These are phyloP conservation scores for Sarcodon aspratus DNA, from an alignment of 768 basidiomycete genomes.

Conservation along the genomic window DNA sequence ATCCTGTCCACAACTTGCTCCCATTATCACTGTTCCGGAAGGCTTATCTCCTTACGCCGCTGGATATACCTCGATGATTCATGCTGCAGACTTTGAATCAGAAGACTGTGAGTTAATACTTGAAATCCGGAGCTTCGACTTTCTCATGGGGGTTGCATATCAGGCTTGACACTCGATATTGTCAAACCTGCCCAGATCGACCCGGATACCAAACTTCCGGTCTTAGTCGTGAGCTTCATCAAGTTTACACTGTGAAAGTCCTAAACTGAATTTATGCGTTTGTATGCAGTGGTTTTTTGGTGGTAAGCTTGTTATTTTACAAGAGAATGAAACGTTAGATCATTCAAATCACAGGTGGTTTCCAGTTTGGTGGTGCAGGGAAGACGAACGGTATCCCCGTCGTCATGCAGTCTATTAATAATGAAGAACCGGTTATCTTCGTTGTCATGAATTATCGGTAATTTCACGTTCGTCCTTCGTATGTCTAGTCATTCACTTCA, in stretches of 20 bases:
- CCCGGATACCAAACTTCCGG: conserved; percentile 33
- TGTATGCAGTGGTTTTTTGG: background rate
- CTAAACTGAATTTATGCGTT: background rate
- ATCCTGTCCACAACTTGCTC: conserved; percentile 34
- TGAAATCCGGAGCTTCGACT: background rate
- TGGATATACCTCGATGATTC: conserved; percentile 20
- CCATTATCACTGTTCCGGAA: conserved; percentile 22
- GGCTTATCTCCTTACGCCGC: conserved; percentile 23
- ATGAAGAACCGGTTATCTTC: conserved; percentile 34
- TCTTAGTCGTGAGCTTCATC: conserved; percentile 32
- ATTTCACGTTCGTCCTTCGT: conserved; percentile 2
- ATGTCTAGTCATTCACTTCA: background rate
- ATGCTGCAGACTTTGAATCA: conserved; percentile 18
- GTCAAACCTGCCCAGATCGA: conserved; percentile 30
- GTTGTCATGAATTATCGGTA: conserved; percentile 45
- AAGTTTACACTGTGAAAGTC: background rate
- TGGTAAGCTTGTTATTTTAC: background rate
- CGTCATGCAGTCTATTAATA: conserved; percentile 23
- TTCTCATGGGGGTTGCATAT: conserved; percentile 4
- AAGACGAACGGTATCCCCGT: background rate
- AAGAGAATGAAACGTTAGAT: too few relatives aligned
- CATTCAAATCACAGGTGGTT: background rate
- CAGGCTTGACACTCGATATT: conserved; percentile 42
- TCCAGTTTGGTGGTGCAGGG: background rate
- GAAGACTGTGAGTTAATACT: conserved; percentile 33